These are phyloP conservation scores for Fusarium subglutinans DNA, from an alignment of 2,329 filamentous ascomycete species.

Conservation along the genomic window DNA sequence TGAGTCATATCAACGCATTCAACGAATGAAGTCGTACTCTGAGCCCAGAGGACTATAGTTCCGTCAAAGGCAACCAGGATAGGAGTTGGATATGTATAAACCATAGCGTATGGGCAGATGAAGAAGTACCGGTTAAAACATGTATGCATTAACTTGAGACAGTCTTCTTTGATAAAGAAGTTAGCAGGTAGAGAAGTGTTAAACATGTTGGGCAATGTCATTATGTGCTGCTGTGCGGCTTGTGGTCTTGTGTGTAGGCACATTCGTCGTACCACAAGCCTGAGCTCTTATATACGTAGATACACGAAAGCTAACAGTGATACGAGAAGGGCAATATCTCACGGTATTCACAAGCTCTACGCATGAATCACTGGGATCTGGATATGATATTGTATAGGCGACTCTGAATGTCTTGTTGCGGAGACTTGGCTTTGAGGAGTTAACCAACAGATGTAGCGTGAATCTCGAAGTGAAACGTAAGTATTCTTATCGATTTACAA, in stretches of 20 bases:
- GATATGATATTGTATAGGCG: background rate
- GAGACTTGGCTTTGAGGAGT: background rate
- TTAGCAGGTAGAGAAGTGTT: background rate
- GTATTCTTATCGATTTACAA: background rate
- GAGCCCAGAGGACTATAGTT: slow-evolving; percentile 9
- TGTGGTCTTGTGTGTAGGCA: background rate
- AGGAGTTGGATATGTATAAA: background rate
- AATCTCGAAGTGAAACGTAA: background rate
- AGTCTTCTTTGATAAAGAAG: background rate
- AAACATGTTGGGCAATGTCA: background rate
- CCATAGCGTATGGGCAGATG: background rate
- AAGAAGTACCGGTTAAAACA: background rate
- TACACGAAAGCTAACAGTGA: background rate
- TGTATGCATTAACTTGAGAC: background rate
- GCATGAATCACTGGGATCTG: background rate
- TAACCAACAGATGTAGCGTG: background rate
- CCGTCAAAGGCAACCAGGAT: background rate
- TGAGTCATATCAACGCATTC: slow-evolving; percentile 10
- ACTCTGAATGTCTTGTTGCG: background rate
- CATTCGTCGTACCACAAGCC: background rate
- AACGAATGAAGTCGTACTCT: background rate
- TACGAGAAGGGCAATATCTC: background rate
- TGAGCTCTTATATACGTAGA: slow-evolving; percentile 1
- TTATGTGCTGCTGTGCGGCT: background rate
- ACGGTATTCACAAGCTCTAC: background rate